Evolutionary conservation across 345 rosid genomes (phyloP), one percentile per base, ranked within the genome.

Genomic region (Gossypium turneri): DNA sequence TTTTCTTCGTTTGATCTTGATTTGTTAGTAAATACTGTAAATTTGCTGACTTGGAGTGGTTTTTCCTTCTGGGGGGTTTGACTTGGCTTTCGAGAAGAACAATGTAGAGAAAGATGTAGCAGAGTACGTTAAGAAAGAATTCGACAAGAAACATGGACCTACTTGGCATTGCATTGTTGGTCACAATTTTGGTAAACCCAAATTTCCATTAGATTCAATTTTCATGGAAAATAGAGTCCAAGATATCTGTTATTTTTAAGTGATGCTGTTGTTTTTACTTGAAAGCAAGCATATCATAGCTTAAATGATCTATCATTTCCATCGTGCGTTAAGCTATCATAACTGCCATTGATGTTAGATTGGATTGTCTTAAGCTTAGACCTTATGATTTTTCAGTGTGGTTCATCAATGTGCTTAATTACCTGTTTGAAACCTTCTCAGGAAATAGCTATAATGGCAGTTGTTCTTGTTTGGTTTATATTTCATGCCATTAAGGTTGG

Each of bases 91-190:
- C 77, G 96, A 91, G 87, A 89, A 84, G 83, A 70, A 82, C 81
- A 79, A 71, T 68, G 94, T 93, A 70, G 99, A 93, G 92, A 95
- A 95, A 83, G 99, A 91, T 76, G 90, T 92, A 43, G 99, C 98
- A 2, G 99, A 95, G 93, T 84, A 85, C 90, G 4, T 34, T 34
- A 34, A 34, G 41, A 34, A 34, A 34, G 41, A 34, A 34, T 34
- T 34, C 41, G 41, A 34, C 41, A 34, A 34, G 41, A 34, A 34
- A 34, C 7, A 34, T 34, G 41, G 41, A 34, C 41, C 41, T 34
- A 34, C 41, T 34, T 34, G 41, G 41, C 41, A 34, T 34, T 34
- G 41, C 41, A 34, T 34, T 34, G 99, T 95, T 34, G 98, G 99
- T 74, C 92, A 94, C 79, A 95, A 94, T 87, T 95, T 95, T 63